Evolutionary conservation across 768 basidiomycete genomes (phyloP).

Genomic region (Termitomyces sp.): DNA sequence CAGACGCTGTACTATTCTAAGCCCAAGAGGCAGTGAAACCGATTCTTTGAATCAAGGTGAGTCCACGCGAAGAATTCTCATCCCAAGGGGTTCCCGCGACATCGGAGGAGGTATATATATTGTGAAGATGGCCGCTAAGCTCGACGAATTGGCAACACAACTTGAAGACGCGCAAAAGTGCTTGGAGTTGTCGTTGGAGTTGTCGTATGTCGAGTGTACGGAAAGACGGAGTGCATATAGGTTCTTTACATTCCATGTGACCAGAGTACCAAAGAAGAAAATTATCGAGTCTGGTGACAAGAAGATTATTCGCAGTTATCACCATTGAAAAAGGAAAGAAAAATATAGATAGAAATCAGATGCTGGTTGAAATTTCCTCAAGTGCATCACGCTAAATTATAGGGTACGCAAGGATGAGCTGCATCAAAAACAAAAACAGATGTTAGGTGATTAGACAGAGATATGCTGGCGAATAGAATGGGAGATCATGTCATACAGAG

Average conservation of each 20-base stretch:
- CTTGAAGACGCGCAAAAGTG: background rate
- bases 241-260: slow-evolving; percentile 3
- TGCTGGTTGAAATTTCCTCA: background rate
- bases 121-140: background rate
- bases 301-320: background rate
- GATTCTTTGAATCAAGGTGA: background rate
- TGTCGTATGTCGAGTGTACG: background rate
- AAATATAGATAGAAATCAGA: slow-evolving; percentile 7
- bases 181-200: background rate
- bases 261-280: background rate
- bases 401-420: background rate
- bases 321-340: background rate
- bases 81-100: background rate
- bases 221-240: background rate
- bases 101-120: background rate
- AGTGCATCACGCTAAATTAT: background rate
- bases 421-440: background rate
- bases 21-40: background rate
- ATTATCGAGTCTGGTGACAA: background rate
- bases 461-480: background rate
- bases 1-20: background rate
- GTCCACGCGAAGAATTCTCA: background rate
- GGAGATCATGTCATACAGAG: background rate
- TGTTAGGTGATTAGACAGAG: background rate
- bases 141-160: background rate